A percentile compares a stretch with the other conserved stretches of the same genome.
phyloP scores from a whole-genome alignment of 345 rosid genomes.

The Moringa oleifera region DNA sequence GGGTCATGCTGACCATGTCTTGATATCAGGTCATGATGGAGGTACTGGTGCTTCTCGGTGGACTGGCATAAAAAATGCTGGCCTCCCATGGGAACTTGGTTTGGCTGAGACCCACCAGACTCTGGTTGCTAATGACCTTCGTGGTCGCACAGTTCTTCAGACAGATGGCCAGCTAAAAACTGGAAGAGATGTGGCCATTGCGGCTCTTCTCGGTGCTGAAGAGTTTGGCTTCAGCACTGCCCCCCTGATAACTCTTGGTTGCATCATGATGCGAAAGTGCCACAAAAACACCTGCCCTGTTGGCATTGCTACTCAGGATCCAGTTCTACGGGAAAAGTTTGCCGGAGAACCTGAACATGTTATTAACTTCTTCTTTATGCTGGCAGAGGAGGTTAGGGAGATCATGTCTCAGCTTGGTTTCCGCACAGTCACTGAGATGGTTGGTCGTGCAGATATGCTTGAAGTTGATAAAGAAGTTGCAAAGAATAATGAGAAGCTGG shows the following conservation, averaged over 20 bases:
- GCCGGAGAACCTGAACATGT: constrained; percentile 99
- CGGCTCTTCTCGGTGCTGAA: constrained; percentile 99
- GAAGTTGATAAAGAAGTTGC: constrained; percentile 88
- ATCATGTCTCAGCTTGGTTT: constrained; percentile 95
- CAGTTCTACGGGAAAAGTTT: constrained; percentile 93
- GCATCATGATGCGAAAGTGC: constrained; percentile 99
- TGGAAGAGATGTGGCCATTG: constrained; percentile 96
- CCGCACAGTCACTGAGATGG: constrained; percentile 76
- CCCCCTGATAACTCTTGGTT: constrained; percentile 96
- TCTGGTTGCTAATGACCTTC: constrained; percentile 96
- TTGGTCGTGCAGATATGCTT: constrained; percentile 99
- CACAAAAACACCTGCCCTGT: constrained; percentile 99
- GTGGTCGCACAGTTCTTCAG: constrained; percentile 97
- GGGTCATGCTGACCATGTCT: constrained; percentile 97
- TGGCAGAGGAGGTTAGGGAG: constrained; percentile 97
- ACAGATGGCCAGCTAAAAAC: constrained; percentile 99
- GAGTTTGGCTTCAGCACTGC: constrained; percentile 99
- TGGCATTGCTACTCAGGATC: constrained; percentile 99
- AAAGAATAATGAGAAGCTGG: constrained; percentile 72
- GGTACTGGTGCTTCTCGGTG: constrained; percentile 99
- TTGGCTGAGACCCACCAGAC: constrained; percentile 99
- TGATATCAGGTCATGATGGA: constrained; percentile 98
- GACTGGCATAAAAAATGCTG: constrained; percentile 99
- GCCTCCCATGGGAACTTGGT: constrained; percentile 99
- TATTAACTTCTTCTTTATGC: constrained; percentile 95